Percentiles rank a stretch among this genome's conserved stretches.
These are phyloP conservation scores for Cladosporium velox DNA, from an alignment of 2,329 filamentous ascomycete genomes.

Conservation along the genomic window DNA sequence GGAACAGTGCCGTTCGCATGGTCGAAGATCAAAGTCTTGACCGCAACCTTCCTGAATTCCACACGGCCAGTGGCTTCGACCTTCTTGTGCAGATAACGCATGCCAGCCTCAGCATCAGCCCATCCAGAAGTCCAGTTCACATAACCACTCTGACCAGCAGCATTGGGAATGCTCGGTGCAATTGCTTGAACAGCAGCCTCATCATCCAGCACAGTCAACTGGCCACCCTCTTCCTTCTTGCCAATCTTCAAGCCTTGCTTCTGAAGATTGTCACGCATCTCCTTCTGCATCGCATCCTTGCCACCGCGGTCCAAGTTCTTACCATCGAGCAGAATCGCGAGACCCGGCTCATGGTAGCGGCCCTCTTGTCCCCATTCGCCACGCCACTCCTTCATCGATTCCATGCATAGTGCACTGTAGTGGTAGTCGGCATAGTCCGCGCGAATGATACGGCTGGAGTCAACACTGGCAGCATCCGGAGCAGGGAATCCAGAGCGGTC, in stretches of 20 bases:
- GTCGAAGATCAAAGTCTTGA: constrained; percentile 45
- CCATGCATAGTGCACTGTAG: constrained; percentile 72
- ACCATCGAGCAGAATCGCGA: constrained; percentile 64
- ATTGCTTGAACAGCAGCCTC: constrained; percentile 44
- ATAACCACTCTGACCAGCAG: constrained; percentile 67
- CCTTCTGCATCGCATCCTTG: constrained; percentile 52
- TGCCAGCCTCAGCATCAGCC: constrained; percentile 73
- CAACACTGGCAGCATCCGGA: constrained; percentile 54
- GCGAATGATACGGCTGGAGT: constrained; percentile 63
- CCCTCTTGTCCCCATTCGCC: constrained; percentile 61
- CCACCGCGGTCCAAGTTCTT: constrained; percentile 41
- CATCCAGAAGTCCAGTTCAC: constrained; percentile 74
- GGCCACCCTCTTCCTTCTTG: constrained; percentile 34
- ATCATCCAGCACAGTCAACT: constrained; percentile 43
- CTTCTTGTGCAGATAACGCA: constrained; percentile 62
- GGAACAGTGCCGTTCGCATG: constrained; percentile 43
- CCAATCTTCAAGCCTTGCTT: constrained; percentile 50
- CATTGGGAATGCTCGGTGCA: constrained; percentile 41
- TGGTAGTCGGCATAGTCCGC: constrained; percentile 79
- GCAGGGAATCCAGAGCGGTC: constrained; percentile 61
- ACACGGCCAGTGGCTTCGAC: constrained; percentile 56
- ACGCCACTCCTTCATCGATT: constrained; percentile 71
- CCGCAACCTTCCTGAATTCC: constrained; percentile 53
- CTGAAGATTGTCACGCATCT: constrained; percentile 61
- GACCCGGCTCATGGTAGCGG: constrained; percentile 69